These are phyloP conservation scores for Talaromyces borbonicus DNA, from an alignment of 495 filamentous ascomycete genomes.

Conservation along the genomic window DNA sequence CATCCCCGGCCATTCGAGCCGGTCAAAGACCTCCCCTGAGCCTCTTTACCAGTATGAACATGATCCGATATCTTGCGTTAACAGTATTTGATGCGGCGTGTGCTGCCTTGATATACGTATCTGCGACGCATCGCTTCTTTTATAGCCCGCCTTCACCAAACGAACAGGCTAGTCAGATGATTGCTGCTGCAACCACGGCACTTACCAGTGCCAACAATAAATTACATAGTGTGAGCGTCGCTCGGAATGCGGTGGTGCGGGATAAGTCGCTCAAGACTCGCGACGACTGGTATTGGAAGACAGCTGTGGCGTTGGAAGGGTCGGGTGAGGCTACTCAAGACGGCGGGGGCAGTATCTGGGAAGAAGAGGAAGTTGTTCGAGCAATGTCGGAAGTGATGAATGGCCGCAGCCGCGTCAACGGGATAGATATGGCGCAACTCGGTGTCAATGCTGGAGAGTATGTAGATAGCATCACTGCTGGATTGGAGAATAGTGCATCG, in stretches of 20 bases:
- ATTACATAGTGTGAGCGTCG: conserved; percentile 42
- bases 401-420: conserved; percentile 19
- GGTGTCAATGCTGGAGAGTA: conserved; percentile 35
- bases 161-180: conserved; percentile 31
- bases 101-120: conserved; percentile 56
- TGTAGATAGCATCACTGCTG: conserved; percentile 32
- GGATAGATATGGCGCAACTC: conserved; percentile 39
- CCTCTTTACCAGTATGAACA: conserved; percentile 58
- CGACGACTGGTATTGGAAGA: conserved; percentile 50
- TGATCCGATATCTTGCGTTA: conserved; percentile 49
- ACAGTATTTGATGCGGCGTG: conserved; percentile 50
- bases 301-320: conserved; percentile 32
- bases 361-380: conserved; percentile 47
- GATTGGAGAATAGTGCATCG: conserved; percentile 19
- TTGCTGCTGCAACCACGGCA: conserved; percentile 30
- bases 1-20: conserved; percentile 24
- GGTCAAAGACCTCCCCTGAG: conserved; percentile 26
- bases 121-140: conserved; percentile 64
- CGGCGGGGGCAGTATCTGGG: conserved; percentile 32
- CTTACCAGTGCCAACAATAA: conserved; percentile 39
- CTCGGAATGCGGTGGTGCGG: conserved; percentile 49
- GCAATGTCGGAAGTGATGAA: conserved; percentile 41
- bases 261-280: conserved; percentile 44
- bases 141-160: conserved; percentile 39
- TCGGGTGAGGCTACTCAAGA: conserved; percentile 17